These are phyloP conservation scores for Colletotrichum sp. DNA, from an alignment of 2,329 filamentous ascomycete species.

Conservation along the genomic window DNA sequence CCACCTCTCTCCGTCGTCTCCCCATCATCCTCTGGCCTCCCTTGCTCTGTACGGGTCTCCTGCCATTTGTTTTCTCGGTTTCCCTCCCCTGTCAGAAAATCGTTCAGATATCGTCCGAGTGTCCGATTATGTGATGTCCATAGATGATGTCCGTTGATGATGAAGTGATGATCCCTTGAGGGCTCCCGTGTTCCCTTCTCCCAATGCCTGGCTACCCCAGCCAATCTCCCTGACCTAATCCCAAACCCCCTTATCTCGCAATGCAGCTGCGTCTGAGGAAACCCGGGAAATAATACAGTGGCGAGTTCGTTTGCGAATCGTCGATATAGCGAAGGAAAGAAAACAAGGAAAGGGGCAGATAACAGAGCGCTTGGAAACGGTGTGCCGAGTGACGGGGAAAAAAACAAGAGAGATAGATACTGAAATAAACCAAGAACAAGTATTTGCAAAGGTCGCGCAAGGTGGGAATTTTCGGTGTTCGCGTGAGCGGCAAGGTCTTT, in stretches of 20 bases:
- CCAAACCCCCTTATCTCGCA: neutral
- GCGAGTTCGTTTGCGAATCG: neutral
- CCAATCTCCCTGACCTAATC: neutral
- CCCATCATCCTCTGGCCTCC: conserved; percentile 5
- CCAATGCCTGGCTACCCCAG: neutral
- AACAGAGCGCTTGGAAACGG: conserved; percentile 13
- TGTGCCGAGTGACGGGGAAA: neutral
- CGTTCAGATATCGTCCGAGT: neutral
- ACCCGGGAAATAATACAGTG: conserved; percentile 4
- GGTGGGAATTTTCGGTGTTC: conserved; percentile 23
- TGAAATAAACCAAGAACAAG: neutral
- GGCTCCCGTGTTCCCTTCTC: neutral
- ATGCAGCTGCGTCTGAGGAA: conserved; percentile 2
- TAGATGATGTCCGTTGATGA: neutral
- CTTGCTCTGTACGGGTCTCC: neutral
- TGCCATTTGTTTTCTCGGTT: neutral
- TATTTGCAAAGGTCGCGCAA: neutral
- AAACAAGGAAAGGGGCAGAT: conserved; percentile 20
- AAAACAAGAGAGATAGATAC: neutral
- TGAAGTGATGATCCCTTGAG: neutral
- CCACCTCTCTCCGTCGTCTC: neutral
- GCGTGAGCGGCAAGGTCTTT: conserved; percentile 35
- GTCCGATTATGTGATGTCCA: neutral
- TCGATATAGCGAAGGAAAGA: conserved; percentile 17
- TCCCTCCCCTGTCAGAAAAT: neutral